Evolutionary conservation across 495 filamentous ascomycete species (phyloP), one percentile per base, ranked within the genome.

Genomic region (Opeltia flavorubescens): DNA sequence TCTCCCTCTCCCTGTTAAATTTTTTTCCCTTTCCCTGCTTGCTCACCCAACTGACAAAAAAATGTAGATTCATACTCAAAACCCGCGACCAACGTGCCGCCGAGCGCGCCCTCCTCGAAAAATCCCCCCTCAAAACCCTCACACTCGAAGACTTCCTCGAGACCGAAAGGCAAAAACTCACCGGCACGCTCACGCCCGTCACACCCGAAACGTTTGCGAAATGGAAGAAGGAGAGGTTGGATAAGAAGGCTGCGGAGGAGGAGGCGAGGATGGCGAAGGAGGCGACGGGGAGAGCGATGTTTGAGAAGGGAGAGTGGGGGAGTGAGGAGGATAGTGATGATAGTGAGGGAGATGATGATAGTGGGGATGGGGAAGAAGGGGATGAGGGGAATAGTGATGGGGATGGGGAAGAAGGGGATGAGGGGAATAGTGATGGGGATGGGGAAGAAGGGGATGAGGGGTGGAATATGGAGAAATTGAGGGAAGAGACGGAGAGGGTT

Each of bases 91-190:
- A 99, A 64, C 77, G 86, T 51, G 86, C 86, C 5, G 86, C 88
- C 4, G 91, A 99, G 69, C 96, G 95, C 66, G 91, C 91, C n/a
- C 61, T 95, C 46, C 74, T 94, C 77, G 93, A 96, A 63, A 96
- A 96, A 65, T 91, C 85, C 9, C 89, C 93, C 38, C 70, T 96
- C 41, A 86, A 87, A 59, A 95, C 89, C 15, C 71, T 99, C 41
- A 99, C 91, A 1, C 70, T 99, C 38, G 91, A 99, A 67, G 91
- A 99, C 63, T 99, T 91, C 72, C 68, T 99, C 31, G 91, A 99
- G 64, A 84, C 80, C 11, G 87, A 95, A 68, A 75, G 91, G 51
- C 87, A 93, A 61, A 95, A 95, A 60, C 75, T 99, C 40, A 87
- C 81, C 1, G 91, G 91, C 36, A 85, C 69, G 0, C 69, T 95